These are phyloP conservation scores for Globisporangium cederbergense DNA, from an alignment of 352 stramenopile genomes.

Conservation along the genomic window DNA sequence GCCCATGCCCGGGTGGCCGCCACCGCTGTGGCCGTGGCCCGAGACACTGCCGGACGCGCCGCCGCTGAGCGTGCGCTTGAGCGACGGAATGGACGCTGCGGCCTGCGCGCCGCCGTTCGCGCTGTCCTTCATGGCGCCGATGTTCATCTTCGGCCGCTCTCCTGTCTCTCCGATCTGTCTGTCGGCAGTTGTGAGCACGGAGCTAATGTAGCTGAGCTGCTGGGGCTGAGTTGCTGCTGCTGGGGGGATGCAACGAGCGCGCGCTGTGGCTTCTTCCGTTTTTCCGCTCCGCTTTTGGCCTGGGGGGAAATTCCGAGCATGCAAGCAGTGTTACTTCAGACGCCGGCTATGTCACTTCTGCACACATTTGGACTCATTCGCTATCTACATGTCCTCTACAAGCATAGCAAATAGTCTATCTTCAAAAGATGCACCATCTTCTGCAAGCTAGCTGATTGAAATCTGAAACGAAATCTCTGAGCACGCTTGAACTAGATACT, in stretches of 20 bases:
- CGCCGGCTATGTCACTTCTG: too few relatives aligned
- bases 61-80: conserved; percentile 83
- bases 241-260: conserved; percentile 4
- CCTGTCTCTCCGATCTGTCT: neutral
- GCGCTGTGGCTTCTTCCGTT: conserved; percentile 8
- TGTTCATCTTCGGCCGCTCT: conserved; percentile 48
- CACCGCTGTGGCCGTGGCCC: conserved; percentile 20
- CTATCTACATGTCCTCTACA: too few relatives aligned
- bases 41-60: conserved; percentile 32
- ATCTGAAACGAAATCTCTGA: too few relatives aligned
- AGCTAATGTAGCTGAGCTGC: neutral
- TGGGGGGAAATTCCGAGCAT: neutral
- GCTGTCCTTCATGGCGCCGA: conserved; percentile 62
- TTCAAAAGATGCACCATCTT: too few relatives aligned
- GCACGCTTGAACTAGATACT: too few relatives aligned
- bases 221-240: neutral
- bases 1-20: conserved; percentile 20
- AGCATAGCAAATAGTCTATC: too few relatives aligned
- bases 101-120: conserved; percentile 36
- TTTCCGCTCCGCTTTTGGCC: neutral
- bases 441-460: too few relatives aligned
- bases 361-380: too few relatives aligned
- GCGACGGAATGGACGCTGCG: conserved; percentile 67
- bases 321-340: too few relatives aligned
- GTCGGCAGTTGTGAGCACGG: neutral